Evolutionary conservation across 2,329 filamentous ascomycete genomes (phyloP).

Genomic region (Polychaeton citri): DNA sequence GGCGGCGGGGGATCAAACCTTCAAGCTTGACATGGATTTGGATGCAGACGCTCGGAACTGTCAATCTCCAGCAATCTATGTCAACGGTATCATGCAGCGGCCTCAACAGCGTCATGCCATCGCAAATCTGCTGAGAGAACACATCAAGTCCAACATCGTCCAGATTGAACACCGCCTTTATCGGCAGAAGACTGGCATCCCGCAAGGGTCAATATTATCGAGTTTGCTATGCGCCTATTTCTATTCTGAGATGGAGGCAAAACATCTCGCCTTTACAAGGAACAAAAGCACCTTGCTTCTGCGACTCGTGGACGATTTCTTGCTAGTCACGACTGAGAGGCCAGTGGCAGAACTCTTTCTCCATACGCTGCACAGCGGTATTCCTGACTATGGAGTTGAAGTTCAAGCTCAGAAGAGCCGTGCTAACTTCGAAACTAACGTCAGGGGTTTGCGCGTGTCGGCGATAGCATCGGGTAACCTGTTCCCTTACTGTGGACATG

Average conservation of each 20-base stretch:
- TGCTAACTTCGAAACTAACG: conserved; percentile 61
- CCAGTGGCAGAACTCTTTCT: conserved; percentile 60
- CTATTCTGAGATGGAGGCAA: conserved; percentile 72
- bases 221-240: conserved; percentile 88
- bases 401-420: conserved; percentile 70
- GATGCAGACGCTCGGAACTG: conserved; percentile 3
- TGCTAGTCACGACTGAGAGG: conserved; percentile 64
- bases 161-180: conserved; percentile 82
- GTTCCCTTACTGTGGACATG: conserved; percentile 85
- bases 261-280: conserved; percentile 54
- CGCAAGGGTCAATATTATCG: conserved; percentile 82
- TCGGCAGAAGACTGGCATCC: conserved; percentile 76
- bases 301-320: conserved; percentile 81
- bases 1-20: conserved; percentile 12
- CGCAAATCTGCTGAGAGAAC: conserved; percentile 58
- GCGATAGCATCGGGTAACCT: conserved; percentile 11
- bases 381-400: conserved; percentile 65
- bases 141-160: conserved; percentile 75
- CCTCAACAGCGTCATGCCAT: conserved; percentile 46
- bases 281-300: conserved; percentile 53
- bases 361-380: conserved; percentile 62
- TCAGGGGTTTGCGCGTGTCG: conserved; percentile 35
- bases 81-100: conserved; percentile 52
- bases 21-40: conserved; percentile 19
- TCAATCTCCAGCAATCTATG: conserved; percentile 58